Evolutionary conservation across 139 green algal species (phyloP).

Genomic region (Pseudopediastrum boryanum): DNA sequence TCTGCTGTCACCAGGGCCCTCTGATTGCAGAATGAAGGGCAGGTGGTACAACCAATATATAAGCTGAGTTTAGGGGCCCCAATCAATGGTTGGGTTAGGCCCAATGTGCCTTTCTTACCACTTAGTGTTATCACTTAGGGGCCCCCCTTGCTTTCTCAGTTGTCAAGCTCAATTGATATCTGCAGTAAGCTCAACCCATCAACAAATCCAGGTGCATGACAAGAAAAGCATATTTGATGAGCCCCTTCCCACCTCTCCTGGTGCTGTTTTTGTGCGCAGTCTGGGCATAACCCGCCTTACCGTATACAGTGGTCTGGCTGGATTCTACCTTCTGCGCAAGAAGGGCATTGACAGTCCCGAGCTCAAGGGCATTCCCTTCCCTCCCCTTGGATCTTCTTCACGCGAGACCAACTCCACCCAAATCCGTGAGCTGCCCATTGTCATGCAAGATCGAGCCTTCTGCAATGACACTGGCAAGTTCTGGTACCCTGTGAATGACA

Average conservation of each 20-base stretch:
- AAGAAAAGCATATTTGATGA: no score
- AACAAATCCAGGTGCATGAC: no score
- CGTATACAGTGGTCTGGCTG: constrained; percentile 17
- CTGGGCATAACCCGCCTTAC: constrained; percentile 23
- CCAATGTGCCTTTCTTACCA: not conserved
- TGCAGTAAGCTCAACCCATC: no score
- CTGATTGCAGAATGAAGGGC: not conserved
- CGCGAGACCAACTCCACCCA: not conserved
- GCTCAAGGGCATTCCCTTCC: constrained; percentile 16
- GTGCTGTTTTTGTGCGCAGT: no score
- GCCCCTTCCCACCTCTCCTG: no score
- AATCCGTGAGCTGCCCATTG: constrained; percentile 16
- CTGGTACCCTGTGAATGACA: constrained; percentile 6
- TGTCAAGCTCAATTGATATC: no score
- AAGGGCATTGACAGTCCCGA: not conserved
- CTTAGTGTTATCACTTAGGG: not conserved
- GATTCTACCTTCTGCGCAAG: constrained; percentile 3
- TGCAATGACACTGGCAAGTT: not conserved
- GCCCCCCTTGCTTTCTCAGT: no score
- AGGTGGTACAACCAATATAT: not conserved
- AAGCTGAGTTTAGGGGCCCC: not conserved
- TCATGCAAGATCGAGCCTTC: constrained; percentile 23
- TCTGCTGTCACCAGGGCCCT: not conserved
- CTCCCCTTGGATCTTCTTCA: not conserved
- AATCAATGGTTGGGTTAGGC: not conserved